phyloP scores from a whole-genome alignment of 441 rosid genomes.

The Brassica balearica region DNA sequence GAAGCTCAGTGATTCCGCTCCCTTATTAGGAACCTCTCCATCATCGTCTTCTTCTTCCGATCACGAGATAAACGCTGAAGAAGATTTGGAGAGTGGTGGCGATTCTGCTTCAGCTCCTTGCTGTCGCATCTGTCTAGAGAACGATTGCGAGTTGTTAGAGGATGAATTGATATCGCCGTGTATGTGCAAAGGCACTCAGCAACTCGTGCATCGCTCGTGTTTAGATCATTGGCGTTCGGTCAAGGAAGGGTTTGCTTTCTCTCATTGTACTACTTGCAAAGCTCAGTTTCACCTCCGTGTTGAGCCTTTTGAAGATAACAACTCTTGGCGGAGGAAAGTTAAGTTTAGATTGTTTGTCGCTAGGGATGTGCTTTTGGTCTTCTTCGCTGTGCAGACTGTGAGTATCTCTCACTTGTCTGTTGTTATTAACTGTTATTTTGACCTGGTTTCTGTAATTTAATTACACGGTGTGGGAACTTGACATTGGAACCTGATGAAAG shows the following conservation, averaged over 20 bases:
- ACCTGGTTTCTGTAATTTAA: not conserved
- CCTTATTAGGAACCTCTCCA: not conserved
- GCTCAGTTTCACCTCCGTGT: conserved; percentile 86
- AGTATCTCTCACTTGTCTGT: conserved; percentile 2
- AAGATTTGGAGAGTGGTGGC: conserved; percentile 66
- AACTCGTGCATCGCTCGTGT: conserved; percentile 92
- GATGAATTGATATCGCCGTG: conserved; percentile 98
- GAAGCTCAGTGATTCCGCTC: conserved; percentile 1
- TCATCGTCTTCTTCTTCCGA: not conserved
- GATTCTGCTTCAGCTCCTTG: conserved; percentile 28
- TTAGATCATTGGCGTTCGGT: conserved; percentile 97
- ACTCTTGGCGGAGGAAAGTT: conserved; percentile 66
- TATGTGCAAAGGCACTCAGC: conserved; percentile 99
- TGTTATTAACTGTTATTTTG: not conserved
- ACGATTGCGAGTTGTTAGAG: conserved; percentile 65
- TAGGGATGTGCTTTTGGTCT: conserved; percentile 88
- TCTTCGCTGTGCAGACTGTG: conserved; percentile 78
- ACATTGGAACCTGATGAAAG: not conserved
- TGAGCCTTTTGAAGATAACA: conserved; percentile 74
- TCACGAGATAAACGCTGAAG: conserved; percentile 64
- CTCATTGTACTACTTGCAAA: conserved; percentile 93
- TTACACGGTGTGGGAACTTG: not conserved
- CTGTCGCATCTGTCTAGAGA: conserved; percentile 94
- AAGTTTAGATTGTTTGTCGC: conserved; percentile 78
- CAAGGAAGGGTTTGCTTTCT: conserved; percentile 95